Percentiles rank a stretch among this genome's conserved stretches.
These are phyloP conservation scores for Stachybotrys elegans DNA, from an alignment of 2,329 filamentous ascomycete genomes.

Conservation along the genomic window DNA sequence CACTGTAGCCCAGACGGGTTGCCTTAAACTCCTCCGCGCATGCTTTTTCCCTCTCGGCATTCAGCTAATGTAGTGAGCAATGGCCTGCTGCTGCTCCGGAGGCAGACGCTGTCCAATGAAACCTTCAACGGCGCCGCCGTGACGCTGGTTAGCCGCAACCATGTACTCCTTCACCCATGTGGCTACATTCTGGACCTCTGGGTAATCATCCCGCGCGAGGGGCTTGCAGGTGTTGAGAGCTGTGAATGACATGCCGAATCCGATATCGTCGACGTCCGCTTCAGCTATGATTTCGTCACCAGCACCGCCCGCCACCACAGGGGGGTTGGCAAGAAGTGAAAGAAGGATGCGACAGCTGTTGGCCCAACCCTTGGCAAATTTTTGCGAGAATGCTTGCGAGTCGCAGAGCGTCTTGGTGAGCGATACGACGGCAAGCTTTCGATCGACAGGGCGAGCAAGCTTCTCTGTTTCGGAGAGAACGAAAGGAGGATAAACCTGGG, in stretches of 20 bases:
- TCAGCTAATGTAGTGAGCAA: constrained; percentile 46
- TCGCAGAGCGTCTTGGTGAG: constrained; percentile 89
- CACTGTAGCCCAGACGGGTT: too few species aligned
- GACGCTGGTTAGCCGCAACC: constrained; percentile 69
- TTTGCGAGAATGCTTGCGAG: constrained; percentile 74
- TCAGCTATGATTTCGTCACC: constrained; percentile 78
- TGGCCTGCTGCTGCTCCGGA: constrained; percentile 51
- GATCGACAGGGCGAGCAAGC: constrained; percentile 79
- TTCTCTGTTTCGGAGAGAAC: constrained; percentile 88
- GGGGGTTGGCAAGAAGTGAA: constrained; percentile 84
- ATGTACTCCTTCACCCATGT: constrained; percentile 82
- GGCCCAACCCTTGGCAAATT: constrained; percentile 85
- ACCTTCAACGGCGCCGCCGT: constrained; percentile 62
- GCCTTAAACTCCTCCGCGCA: not conserved
- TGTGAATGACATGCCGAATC: constrained; percentile 93
- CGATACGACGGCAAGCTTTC: constrained; percentile 89
- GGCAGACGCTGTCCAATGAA: constrained; percentile 70
- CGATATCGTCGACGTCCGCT: constrained; percentile 88
- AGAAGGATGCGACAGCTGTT: constrained; percentile 87
- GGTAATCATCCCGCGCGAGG: constrained; percentile 71
- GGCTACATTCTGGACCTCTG: constrained; percentile 73
- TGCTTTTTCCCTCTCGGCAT: not conserved
- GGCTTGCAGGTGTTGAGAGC: constrained; percentile 86
- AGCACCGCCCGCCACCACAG: constrained; percentile 56
- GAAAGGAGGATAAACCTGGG: constrained; percentile 77